Evolutionary conservation across 2,329 filamentous ascomycete genomes (phyloP), one percentile per base, ranked within the genome.

Genomic region (Penicillium hesseltinei): DNA sequence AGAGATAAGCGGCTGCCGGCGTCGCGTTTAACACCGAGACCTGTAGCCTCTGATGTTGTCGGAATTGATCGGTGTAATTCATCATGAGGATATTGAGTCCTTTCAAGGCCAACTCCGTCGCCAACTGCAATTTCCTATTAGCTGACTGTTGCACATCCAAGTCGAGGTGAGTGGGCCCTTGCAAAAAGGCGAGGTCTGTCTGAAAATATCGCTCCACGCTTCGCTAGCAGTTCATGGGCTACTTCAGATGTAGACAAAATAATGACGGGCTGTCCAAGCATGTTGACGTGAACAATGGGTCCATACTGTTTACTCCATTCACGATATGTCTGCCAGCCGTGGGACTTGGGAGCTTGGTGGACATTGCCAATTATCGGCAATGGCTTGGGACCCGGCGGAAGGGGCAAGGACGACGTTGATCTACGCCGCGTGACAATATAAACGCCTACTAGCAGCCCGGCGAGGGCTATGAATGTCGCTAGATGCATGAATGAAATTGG

Each of bases 1-100:
- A 54, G 2, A 56, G 47, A 58, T 62, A 64, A 11, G 60, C 49
- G 5, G 57, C 56, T 51, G 60, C 56, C 23, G 56, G 56, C 3
- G 60, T 63, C 3, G 58, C 58, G 11, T 78, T 81, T 39, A 82
- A 71, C 6, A 79, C 78, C 39, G 78, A 75, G 60, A 78, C 76
- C 21, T 78, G 66, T n/a, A 80, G 67, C 56, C 72, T 77, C 43
- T 80, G 71, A 38, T 80, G 69, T 11, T 76, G 65, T 51, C 70
- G 74, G 76, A 79, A 82, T 38, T 74, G 73, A 53, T 81, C 80
- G 21, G 79, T 79, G 65, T 82, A 80, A 3, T 78, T 78, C 66
- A 81, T 78, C 23, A 81, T 78, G 21, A 82, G 69, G 31, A 81
- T 72, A 25, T 74, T 77, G 8, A 75, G 71, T 35, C 74, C 75